Conservation (phyloP, 768 basidiomycete species). For the Cystofilobasidium macerans region DNA sequence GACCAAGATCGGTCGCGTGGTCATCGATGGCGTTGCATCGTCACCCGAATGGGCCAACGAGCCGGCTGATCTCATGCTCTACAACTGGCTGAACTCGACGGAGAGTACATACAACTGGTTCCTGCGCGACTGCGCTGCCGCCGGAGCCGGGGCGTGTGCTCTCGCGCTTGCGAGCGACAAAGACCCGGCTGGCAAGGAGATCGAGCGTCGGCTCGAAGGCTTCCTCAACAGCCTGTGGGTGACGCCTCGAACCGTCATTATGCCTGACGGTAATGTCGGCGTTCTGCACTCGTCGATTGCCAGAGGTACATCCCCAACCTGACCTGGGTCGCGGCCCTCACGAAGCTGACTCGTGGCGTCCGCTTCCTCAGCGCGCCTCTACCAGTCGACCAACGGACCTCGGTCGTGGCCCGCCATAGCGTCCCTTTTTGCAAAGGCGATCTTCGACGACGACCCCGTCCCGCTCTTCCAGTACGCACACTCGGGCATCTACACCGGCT, state of each 20-base stretch:
- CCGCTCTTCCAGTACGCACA: background rate
- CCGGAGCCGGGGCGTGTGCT: slow-evolving; percentile 7
- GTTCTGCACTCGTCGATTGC: slow-evolving; percentile 9
- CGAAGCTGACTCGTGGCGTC: too few species aligned
- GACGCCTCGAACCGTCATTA: background rate
- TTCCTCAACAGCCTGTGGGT: slow-evolving; percentile 18
- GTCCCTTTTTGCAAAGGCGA: slow-evolving; percentile 15
- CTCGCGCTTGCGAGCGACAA: slow-evolving; percentile 14
- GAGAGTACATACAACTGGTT: slow-evolving; percentile 24
- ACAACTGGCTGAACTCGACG: slow-evolving; percentile 18
- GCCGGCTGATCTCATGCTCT: slow-evolving; percentile 24
- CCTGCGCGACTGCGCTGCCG: slow-evolving; percentile 13
- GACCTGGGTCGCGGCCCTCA: background rate
- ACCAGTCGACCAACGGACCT: slow-evolving; percentile 17
- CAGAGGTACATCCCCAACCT: slow-evolving; percentile 14
- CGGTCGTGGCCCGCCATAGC: slow-evolving; percentile 14
- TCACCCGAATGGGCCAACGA: slow-evolving; percentile 24
- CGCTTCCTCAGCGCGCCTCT: slow-evolving; percentile 23
- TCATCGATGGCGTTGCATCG: slow-evolving; percentile 27
- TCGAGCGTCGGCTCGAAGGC: slow-evolving; percentile 8
- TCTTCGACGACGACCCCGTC: slow-evolving; percentile 12
- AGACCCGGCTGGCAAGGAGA: slow-evolving; percentile 5
- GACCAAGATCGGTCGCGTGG: slow-evolving; percentile 18
- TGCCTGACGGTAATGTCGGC: slow-evolving; percentile 1
- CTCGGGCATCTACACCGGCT: background rate